Evolutionary conservation across 1,284 basidiomycete species (phyloP).

Genomic region (Fereydounia khargensis): DNA sequence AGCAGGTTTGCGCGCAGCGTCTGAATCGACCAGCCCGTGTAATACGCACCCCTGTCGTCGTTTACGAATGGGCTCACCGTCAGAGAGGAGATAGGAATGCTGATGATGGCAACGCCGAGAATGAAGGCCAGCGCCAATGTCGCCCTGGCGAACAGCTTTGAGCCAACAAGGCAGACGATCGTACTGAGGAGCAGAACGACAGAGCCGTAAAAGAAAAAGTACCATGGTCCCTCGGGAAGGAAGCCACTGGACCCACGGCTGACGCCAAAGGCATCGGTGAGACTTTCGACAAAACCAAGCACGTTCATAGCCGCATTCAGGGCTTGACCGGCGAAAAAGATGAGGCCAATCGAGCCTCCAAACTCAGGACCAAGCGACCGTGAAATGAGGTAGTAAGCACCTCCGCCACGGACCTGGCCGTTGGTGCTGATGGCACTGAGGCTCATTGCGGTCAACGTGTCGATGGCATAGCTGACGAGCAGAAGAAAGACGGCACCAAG

Average conservation of each 20-base stretch:
- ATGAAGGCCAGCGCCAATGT: conserved; percentile 50
- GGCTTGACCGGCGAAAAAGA: conserved; percentile 55
- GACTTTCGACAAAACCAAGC: conserved; percentile 54
- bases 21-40: conserved; percentile 48
- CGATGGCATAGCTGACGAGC: conserved; percentile 48
- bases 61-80: conserved; percentile 48
- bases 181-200: conserved; percentile 46
- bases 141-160: conserved; percentile 49
- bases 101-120: conserved; percentile 43
- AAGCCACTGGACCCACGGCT: conserved; percentile 30
- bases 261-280: conserved; percentile 50
- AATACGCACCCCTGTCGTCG: conserved; percentile 49
- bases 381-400: conserved; percentile 56
- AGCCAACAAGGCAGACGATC: conserved; percentile 52
- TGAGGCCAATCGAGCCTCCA: conserved; percentile 55
- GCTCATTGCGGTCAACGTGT: conserved; percentile 52
- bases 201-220: conserved; percentile 49
- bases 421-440: conserved; percentile 55
- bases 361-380: conserved; percentile 55
- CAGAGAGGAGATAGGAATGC: conserved; percentile 50
- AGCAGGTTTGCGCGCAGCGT: conserved; percentile 49
- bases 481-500: conserved; percentile 49
- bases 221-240: conserved; percentile 53
- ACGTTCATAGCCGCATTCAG: conserved; percentile 56
- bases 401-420: conserved; percentile 55